Evolutionary conservation across 306 rosid genomes (phyloP), one percentile per base, ranked within the genome.

Genomic region (Medicago lupulina): DNA sequence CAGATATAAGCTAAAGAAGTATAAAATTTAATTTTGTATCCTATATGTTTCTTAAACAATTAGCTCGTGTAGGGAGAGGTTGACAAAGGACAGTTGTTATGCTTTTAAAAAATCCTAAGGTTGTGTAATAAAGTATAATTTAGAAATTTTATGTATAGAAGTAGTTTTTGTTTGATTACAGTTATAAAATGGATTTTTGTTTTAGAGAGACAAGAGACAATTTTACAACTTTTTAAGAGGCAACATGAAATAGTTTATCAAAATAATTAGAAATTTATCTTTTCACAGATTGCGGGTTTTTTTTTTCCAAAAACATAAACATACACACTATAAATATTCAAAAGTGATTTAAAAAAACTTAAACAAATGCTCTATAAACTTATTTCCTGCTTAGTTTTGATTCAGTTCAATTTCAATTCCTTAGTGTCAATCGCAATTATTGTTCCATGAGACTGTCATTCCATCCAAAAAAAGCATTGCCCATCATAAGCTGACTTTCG

Each of bases 21-120:
- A 39, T 63, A 65, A 65, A 64, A 71, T 39, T 50, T 66, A 71
- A 71, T 6, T 6, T 66, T 51, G 58, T 10, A 64, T 75, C 43
- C 38, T 34, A 16, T 61, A 61, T 14, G 50, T 61, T 70, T 21
- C 19, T 54, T 44, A 9, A 54, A 40, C 74, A 44, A 44, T 46
- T 28, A 55, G 47, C 47, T 36, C 36, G 23, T 51, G 18, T 17
- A 31, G 25, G 25, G 31, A 17, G 14, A 39, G 31, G 62, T 19
- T 38, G n/a, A 31, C 16, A 11, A 10, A 47, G 18, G 28, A 58
- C 31, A 16, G 9, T 15, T 50, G 15, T 40, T 41, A 41, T 41
- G 18, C 54, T 41, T 21, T 66, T 6, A 6, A 18, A 66, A 11
- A 66, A 41, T 66, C 23, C 19, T 19, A 19, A 39, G 47, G 16